These are phyloP conservation scores for Phallus indusiatus DNA, from an alignment of 768 basidiomycete genomes.

Conservation along the genomic window DNA sequence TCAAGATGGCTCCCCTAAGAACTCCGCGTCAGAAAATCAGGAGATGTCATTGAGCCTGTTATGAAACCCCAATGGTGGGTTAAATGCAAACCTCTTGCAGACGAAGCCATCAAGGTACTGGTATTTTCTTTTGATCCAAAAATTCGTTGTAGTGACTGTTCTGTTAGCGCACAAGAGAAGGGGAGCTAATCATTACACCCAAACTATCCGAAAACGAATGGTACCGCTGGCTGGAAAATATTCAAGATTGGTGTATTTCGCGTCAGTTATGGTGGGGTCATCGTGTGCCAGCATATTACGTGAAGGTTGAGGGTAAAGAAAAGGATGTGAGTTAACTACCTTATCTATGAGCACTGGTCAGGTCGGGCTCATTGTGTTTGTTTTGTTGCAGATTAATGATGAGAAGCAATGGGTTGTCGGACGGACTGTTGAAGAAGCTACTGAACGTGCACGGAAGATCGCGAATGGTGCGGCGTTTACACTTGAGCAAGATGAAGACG, in stretches of 20 bases:
- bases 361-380: not conserved
- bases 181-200: conserved; percentile 77
- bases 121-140: not conserved
- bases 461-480: conserved; percentile 60
- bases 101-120: conserved; percentile 75
- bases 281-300: conserved; percentile 89
- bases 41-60: conserved; percentile 90
- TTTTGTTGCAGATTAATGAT: conserved; percentile 41
- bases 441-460: conserved; percentile 57
- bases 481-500: conserved; percentile 91
- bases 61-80: conserved; percentile 99
- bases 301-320: conserved; percentile 67
- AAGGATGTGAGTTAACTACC: conserved; percentile 49
- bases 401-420: conserved; percentile 90
- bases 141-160: not conserved
- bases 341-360: not conserved
- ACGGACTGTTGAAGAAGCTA: conserved; percentile 66
- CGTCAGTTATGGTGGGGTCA: conserved; percentile 99
- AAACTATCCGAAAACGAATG: conserved; percentile 87
- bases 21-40: conserved; percentile 66
- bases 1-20: not conserved
- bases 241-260: conserved; percentile 99
- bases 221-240: conserved; percentile 91
- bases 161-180: conserved; percentile 71
- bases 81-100: conserved; percentile 81